phyloP scores from a whole-genome alignment of 805 yeast species.

The Candida dajiaensis region DNA sequence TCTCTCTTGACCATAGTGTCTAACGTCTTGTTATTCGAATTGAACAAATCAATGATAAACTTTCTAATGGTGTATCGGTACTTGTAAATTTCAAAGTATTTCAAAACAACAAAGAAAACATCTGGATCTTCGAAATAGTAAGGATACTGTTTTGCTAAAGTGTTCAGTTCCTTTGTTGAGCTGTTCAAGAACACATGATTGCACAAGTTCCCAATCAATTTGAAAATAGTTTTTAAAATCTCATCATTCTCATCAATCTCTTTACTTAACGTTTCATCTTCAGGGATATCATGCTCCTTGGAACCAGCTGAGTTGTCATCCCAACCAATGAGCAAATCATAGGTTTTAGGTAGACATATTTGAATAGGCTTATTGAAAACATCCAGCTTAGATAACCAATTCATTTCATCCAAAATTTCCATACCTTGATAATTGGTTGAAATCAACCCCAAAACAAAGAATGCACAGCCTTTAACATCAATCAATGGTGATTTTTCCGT shows the following conservation, averaged over 20 bases:
- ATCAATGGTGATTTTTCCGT: slow-evolving; percentile 43
- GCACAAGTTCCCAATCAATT: slow-evolving; percentile 46
- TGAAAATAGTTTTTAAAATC: slow-evolving; percentile 25
- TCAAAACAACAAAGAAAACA: slow-evolving; percentile 46
- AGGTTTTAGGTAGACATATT: slow-evolving; percentile 33
- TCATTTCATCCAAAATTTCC: slow-evolving; percentile 76
- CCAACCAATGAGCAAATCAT: slow-evolving; percentile 26
- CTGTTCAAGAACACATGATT: slow-evolving; percentile 48
- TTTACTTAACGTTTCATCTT: slow-evolving; percentile 6
- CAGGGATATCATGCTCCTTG: slow-evolving; percentile 3
- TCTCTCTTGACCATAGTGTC: slow-evolving; percentile 46
- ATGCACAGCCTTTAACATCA: slow-evolving; percentile 71
- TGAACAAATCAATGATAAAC: slow-evolving; percentile 61
- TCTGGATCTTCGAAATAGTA: slow-evolving; percentile 49
- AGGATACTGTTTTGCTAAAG: slow-evolving; percentile 44
- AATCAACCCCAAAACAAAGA: slow-evolving; percentile 69
- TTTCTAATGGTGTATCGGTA: slow-evolving; percentile 59
- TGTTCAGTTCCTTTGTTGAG: slow-evolving; percentile 52
- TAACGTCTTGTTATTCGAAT: slow-evolving; percentile 40
- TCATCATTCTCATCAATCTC: slow-evolving; percentile 21
- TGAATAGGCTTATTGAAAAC: slow-evolving; percentile 38
- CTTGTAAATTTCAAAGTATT: slow-evolving; percentile 47
- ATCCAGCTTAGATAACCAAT: slow-evolving; percentile 57
- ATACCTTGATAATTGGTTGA: slow-evolving; percentile 71
- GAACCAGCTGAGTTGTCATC: slow-evolving; percentile 1